These are phyloP conservation scores for Ceriops zippeliana DNA, from an alignment of 345 rosid genomes.

Conservation along the genomic window DNA sequence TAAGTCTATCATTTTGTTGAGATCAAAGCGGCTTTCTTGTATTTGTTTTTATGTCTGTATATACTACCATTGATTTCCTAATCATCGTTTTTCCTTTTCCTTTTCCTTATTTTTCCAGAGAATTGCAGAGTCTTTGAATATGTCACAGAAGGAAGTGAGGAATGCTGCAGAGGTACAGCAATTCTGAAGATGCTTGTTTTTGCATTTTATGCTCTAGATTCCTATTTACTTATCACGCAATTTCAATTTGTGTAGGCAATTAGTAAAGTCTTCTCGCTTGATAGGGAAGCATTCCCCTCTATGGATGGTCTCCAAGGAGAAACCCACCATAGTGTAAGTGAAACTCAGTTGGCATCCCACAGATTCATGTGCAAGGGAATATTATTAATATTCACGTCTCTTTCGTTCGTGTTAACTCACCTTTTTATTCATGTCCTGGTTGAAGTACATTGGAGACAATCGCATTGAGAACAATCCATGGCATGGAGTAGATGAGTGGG, in stretches of 20 bases:
- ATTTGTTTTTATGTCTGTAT: background rate
- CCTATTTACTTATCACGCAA: conserved; percentile 19
- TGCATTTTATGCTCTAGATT: background rate
- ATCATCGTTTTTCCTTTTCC: background rate
- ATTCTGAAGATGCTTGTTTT: background rate
- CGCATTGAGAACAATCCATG: conserved; percentile 74
- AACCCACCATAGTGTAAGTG: conserved; percentile 85
- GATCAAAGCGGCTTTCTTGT: background rate
- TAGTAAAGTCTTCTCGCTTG: conserved; percentile 79
- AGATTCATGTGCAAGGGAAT: background rate
- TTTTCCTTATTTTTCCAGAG: conserved; percentile 46
- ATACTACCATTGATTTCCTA: background rate
- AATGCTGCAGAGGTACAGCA: conserved; percentile 82
- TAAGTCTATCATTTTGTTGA: conserved; percentile 36
- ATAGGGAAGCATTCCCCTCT: conserved; percentile 87
- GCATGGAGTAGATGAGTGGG: conserved; percentile 75
- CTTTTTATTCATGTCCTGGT: conserved; percentile 10
- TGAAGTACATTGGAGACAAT: conserved; percentile 83
- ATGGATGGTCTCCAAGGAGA: conserved; percentile 88
- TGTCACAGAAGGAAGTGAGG: conserved; percentile 87
- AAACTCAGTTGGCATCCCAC: conserved; percentile 9
- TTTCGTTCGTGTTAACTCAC: conserved; percentile 5
- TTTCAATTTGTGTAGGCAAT: conserved; percentile 49
- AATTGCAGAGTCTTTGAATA: conserved; percentile 77
- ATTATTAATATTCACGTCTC: background rate